phyloP scores from a whole-genome alignment of 805 yeast species.

The Zygosaccharomyces siamensis region DNA sequence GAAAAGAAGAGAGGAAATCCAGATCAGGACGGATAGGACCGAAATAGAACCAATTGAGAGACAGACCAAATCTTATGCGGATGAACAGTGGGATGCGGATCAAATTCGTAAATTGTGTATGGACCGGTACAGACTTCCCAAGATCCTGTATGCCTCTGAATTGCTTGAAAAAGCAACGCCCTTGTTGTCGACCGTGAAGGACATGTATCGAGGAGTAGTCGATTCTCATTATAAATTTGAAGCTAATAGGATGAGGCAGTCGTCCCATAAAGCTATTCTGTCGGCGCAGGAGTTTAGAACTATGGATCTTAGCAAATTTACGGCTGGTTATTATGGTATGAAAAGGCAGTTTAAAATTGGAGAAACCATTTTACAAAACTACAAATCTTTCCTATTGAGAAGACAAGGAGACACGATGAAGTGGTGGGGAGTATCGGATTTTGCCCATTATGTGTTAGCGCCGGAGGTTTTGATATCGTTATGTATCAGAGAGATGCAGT shows the following conservation, averaged over 20 bases:
- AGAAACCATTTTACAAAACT: slow-evolving; percentile 37
- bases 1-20: not conserved
- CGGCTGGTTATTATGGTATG: slow-evolving; percentile 59
- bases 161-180: slow-evolving; percentile 32
- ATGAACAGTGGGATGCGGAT: not conserved
- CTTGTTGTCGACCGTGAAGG: slow-evolving; percentile 35
- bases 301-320: slow-evolving; percentile 42
- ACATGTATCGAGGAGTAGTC: slow-evolving; percentile 41
- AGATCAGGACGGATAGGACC: not conserved
- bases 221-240: slow-evolving; percentile 47
- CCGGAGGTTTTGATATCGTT: slow-evolving; percentile 55
- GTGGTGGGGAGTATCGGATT: slow-evolving; percentile 59
- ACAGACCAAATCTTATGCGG: not conserved
- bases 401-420: slow-evolving; percentile 42
- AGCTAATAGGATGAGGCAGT: slow-evolving; percentile 41
- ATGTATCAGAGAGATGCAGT: slow-evolving; percentile 43
- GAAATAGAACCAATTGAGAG: not conserved
- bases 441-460: slow-evolving; percentile 54
- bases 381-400: slow-evolving; percentile 31
- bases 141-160: slow-evolving; percentile 22
- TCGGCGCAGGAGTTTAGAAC: slow-evolving; percentile 45
- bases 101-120: slow-evolving; percentile 17
- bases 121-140: slow-evolving; percentile 25
- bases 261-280: slow-evolving; percentile 42
- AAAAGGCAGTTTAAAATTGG: slow-evolving; percentile 52